phyloP scores from a whole-genome alignment of 345 rosid species.

The Citropsis articulata region DNA sequence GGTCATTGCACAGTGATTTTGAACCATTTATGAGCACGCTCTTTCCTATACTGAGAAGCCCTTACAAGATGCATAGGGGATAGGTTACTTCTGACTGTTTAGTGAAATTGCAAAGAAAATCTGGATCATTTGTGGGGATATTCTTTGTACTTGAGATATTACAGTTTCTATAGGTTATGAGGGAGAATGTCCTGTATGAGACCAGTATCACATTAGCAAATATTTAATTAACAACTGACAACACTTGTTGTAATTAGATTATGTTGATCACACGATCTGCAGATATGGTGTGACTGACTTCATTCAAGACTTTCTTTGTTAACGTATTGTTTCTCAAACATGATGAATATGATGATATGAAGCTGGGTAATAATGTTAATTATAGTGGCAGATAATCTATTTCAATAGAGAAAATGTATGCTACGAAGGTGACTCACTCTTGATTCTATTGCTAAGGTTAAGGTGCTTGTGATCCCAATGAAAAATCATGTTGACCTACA shows the following conservation, averaged over 20 bases:
- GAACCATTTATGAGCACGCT: background rate
- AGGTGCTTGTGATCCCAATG: background rate
- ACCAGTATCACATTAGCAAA: background rate
- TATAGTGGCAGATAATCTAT: background rate
- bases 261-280: background rate
- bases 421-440: background rate
- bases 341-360: background rate
- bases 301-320: background rate
- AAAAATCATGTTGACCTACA: constrained; percentile 29
- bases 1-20: background rate
- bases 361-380: background rate
- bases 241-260: background rate
- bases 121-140: background rate
- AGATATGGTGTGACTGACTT: background rate
- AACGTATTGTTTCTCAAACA: no score
- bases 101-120: background rate
- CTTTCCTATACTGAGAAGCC: background rate
- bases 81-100: background rate
- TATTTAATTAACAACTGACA: background rate
- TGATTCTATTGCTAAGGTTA: background rate
- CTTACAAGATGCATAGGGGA: background rate
- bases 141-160: background rate
- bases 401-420: background rate
- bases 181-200: background rate
- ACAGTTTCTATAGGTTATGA: background rate